phyloP scores from a whole-genome alignment of 805 yeast genomes.

The Maudiozyma serrabonitensis region DNA sequence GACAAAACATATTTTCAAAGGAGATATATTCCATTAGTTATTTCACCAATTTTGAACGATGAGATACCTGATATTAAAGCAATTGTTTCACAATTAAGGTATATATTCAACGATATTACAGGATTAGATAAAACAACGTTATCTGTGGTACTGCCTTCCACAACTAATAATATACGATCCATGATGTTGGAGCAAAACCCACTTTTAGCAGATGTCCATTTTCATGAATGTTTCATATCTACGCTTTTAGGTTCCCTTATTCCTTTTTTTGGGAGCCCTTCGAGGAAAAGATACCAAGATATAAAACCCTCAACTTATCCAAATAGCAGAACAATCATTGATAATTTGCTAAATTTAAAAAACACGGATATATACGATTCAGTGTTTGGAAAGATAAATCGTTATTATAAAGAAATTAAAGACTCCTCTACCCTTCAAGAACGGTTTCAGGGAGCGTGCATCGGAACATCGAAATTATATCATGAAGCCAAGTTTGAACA shows the following conservation, averaged over 20 bases:
- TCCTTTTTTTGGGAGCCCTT: constrained; percentile 2
- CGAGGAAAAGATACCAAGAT: background rate
- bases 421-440: background rate
- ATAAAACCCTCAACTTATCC: background rate
- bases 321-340: constrained; percentile 2
- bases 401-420: constrained; percentile 8
- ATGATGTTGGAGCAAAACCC: background rate
- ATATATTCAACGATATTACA: background rate
- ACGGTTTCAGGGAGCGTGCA: background rate
- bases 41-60: background rate
- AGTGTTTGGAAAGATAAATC: constrained; percentile 10
- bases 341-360: constrained; percentile 5
- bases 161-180: background rate
- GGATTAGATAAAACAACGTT: background rate
- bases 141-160: background rate
- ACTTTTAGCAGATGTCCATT: background rate
- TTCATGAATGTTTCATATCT: constrained; percentile 5
- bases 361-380: constrained; percentile 8
- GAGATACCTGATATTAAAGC: too few relatives aligned
- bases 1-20: constrained; percentile 2
- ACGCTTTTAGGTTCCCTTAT: background rate
- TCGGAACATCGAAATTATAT: background rate
- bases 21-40: background rate
- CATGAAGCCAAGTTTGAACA: background rate
- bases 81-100: too few relatives aligned